A percentile compares a stretch with the other conserved stretches of the same genome.
These are phyloP conservation scores for Ceratocystis albifundus DNA, from an alignment of 2,329 filamentous ascomycete species.

Conservation along the genomic window DNA sequence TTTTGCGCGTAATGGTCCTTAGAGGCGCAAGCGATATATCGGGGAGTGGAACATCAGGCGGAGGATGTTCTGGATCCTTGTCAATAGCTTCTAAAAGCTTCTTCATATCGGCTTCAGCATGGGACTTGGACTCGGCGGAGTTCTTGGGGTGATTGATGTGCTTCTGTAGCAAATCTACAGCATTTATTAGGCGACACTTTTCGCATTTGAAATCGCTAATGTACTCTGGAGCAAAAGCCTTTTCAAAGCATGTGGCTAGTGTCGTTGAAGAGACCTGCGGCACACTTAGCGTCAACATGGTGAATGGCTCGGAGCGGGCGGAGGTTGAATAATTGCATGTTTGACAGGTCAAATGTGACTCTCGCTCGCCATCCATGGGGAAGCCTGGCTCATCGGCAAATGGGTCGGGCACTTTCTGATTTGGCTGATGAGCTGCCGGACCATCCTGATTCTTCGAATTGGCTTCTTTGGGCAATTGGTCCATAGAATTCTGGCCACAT, in stretches of 20 bases:
- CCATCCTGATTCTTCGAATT: conserved; percentile 17
- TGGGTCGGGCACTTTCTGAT: not conserved
- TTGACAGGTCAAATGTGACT: conserved; percentile 90
- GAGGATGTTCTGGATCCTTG: conserved; percentile 65
- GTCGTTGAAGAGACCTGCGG: conserved; percentile 72
- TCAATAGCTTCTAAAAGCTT: conserved; percentile 59
- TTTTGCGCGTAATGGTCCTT: conserved; percentile 74
- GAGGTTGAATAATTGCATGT: conserved; percentile 83
- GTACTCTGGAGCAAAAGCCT: conserved; percentile 85
- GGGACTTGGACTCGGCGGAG: conserved; percentile 32
- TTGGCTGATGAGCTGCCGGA: not conserved
- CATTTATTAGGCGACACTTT: conserved; percentile 76
- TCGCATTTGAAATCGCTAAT: conserved; percentile 98
- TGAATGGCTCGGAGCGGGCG: conserved; percentile 72
- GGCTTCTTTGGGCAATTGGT: conserved; percentile 7
- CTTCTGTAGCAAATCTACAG: conserved; percentile 50
- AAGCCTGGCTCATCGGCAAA: conserved; percentile 55
- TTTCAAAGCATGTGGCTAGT: conserved; percentile 80
- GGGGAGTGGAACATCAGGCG: conserved; percentile 47
- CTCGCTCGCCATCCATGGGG: conserved; percentile 79
- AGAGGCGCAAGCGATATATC: conserved; percentile 64
- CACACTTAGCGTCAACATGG: conserved; percentile 83
- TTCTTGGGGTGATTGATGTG: conserved; percentile 46
- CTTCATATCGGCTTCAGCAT: conserved; percentile 46
- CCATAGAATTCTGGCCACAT: too few species aligned